Evolutionary conservation across 768 basidiomycete genomes (phyloP), one percentile per base, ranked within the genome.

Genomic region (Kockovaella imperatae): DNA sequence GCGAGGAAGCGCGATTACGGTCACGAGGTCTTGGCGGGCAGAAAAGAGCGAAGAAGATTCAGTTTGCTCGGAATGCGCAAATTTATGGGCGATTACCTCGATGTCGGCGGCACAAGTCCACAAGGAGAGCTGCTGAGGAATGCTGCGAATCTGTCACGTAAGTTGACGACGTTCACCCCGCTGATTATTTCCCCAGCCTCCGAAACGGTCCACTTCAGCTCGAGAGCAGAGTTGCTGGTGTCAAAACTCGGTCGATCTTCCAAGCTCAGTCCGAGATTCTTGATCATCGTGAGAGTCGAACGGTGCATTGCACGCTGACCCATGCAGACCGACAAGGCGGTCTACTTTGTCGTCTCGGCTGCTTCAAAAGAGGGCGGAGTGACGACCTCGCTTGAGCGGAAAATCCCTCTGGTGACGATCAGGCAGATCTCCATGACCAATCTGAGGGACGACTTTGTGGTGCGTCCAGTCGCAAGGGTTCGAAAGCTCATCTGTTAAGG

Each of bases 41-140:
- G 93, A 54, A 99, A 97, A 74, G 95, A 99, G 74, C 78, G 95
- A 34, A 76, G 95, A 47, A 77, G 95, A 39, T 96, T 86, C 73
- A 90, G 87, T 78, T 74, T 97, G 51, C 77, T 97, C 54, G 87
- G 93, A 46, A 91, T 89, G 75, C 80, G 95, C 30, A 81, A 89
- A 50, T 99, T 91, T 71, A 80, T 84, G 79, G 95, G 95, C 5
- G 95, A 99, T 71, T 99, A 99, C 72, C 79, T 99, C 18, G 85
- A 88, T 62, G 73, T 96, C 29, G 91, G 87, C 47, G 86, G 84
- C 4, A 82, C 79, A 61, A 70, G 71, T 52, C 67, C 87, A 0
- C 73, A 90, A 3, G 90, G 89, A 2, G 78, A 81, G 57, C 81
- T 87, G 60, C 67, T 99, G 57, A 78, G 79, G 31, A 73, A 74